Conservation (phyloP, 75 land plant species). For the Selaginella tamariscina region DNA sequence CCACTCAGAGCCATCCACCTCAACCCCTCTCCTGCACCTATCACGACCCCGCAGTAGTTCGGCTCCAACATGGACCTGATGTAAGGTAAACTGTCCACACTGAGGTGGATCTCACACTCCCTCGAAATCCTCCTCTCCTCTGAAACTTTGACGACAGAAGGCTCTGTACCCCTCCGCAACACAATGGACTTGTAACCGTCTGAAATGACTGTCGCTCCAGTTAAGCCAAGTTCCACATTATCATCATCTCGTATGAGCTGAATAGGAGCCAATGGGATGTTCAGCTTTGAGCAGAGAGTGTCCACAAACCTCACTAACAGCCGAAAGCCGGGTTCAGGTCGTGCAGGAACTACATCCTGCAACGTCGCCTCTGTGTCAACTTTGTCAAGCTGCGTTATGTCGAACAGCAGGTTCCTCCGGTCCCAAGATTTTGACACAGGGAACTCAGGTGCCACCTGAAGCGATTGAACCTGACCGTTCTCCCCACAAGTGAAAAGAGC, state of each 20-base stretch:
- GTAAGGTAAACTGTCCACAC: not conserved
- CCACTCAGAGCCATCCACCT: not conserved
- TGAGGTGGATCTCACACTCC: not conserved
- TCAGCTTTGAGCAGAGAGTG: not conserved
- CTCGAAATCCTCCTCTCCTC: not conserved
- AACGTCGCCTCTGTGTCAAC: not conserved
- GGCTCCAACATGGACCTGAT: not conserved
- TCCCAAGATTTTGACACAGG: not conserved
- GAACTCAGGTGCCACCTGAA: not conserved
- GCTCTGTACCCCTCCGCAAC: not conserved
- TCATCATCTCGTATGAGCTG: not conserved
- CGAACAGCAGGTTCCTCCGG: not conserved
- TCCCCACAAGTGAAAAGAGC: not conserved
- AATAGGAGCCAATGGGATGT: not conserved
- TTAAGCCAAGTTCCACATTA: not conserved
- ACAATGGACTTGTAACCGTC: not conserved
- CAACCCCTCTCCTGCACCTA: not conserved
- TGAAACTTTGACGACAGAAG: not conserved
- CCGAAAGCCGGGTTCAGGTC: not conserved
- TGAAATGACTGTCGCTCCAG: not conserved
- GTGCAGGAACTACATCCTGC: not conserved
- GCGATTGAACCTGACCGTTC: not conserved
- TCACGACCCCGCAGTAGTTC: not conserved
- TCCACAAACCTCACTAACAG: not conserved
- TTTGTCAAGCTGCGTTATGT: not conserved